Conservation (phyloP, 768 basidiomycete species). For the Auricularia sp. region DNA sequence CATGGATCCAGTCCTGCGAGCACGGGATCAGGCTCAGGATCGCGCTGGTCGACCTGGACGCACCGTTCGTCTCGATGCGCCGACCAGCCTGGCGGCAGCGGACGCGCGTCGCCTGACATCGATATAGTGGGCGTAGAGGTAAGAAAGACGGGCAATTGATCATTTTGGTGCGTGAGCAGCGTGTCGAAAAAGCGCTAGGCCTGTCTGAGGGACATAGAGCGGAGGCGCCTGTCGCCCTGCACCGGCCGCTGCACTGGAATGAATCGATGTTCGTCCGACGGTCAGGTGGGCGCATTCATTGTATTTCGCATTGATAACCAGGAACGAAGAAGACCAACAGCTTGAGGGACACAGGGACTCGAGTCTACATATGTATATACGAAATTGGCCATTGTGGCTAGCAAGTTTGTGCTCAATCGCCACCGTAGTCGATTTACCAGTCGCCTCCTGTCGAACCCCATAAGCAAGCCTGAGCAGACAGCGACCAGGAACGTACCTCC, state of each 20-base stretch:
- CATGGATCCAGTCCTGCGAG: not conserved
- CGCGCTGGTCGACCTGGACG: not conserved
- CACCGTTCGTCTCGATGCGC: not conserved
- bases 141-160: not conserved
- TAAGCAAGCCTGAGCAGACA: no score
- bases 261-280: not conserved
- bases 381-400: not conserved
- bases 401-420: not conserved
- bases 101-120: not conserved
- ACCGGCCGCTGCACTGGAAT: not conserved
- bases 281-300: not conserved
- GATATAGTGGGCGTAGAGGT: not conserved
- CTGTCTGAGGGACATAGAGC: not conserved
- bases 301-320: not conserved
- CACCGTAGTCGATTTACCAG: not conserved
- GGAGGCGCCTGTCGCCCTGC: not conserved
- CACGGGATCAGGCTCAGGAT: not conserved
- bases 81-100: not conserved
- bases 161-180: not conserved
- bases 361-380: not conserved
- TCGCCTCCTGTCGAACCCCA: not conserved
- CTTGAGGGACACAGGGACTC: not conserved
- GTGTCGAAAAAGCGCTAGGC: not conserved
- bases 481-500: not conserved
- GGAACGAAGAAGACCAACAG: not conserved